Percentiles rank a stretch among this genome's conserved stretches.
Evolutionary conservation across 768 basidiomycete genomes (phyloP).

Genomic region (Daedaleopsis sinensis): DNA sequence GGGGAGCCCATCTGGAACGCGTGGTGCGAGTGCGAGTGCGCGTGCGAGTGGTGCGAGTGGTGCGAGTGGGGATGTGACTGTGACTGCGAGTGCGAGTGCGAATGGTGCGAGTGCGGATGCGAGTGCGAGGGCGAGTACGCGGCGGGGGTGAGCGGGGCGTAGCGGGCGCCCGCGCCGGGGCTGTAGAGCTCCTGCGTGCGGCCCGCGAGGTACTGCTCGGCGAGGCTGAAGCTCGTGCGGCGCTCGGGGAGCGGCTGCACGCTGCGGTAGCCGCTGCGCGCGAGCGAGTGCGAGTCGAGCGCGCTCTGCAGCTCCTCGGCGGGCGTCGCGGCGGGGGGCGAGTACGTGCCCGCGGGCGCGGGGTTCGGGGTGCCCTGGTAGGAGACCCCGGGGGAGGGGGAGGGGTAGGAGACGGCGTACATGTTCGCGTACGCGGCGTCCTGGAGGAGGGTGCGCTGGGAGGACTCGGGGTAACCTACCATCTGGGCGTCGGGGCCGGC

Average conservation of each 20-base stretch:
- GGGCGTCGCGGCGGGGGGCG: slow-evolving; percentile 9
- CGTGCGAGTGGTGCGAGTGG: background rate
- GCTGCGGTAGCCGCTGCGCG: slow-evolving; percentile 14
- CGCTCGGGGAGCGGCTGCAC: slow-evolving; percentile 9
- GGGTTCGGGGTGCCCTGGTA: slow-evolving; percentile 4
- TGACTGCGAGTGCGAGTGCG: background rate
- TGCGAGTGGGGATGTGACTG: background rate
- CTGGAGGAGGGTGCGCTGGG: slow-evolving; percentile 34
- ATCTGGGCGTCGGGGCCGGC: slow-evolving; percentile 22
- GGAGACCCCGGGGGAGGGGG: slow-evolving; percentile 5
- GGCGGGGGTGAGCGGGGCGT: background rate
- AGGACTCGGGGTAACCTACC: slow-evolving; percentile 35
- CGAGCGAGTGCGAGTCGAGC: slow-evolving; percentile 11
- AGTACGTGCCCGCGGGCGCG: background rate
- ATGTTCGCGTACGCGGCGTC: slow-evolving; percentile 24
- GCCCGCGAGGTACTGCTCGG: slow-evolving; percentile 11
- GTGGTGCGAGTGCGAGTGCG: background rate
- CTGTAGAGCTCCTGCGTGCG: background rate
- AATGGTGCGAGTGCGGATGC: background rate
- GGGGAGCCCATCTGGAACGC: background rate
- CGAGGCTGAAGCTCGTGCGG: slow-evolving; percentile 10
- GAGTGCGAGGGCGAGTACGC: background rate
- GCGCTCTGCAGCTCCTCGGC: slow-evolving; percentile 17
- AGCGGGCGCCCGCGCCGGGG: slow-evolving; percentile 6
- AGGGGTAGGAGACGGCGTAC: slow-evolving; percentile 21